Percentiles rank a stretch among this genome's conserved stretches.
Conservation (phyloP, 495 filamentous ascomycete genomes). For the Lasiosphaeria hispida region DNA sequence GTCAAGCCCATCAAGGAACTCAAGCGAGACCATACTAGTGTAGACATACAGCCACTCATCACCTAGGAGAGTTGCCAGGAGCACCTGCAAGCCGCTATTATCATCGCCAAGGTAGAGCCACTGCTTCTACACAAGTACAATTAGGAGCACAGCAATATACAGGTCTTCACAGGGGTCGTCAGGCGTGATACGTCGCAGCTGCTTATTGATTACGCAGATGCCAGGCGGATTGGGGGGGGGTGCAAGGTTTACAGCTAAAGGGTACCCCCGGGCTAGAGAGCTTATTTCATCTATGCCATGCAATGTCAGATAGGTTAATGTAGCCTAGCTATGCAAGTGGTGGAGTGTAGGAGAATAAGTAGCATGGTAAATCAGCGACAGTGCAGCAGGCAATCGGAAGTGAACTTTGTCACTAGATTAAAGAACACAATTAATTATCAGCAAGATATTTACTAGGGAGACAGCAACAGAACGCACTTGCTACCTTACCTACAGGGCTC, state of each 20-base stretch:
- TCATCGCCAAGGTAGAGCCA: constrained; percentile 1
- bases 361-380: constrained; percentile 5
- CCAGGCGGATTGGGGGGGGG: neutral
- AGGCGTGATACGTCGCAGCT: constrained; percentile 5
- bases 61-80: constrained; percentile 2
- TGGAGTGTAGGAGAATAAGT: neutral
- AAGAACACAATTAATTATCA: neutral
- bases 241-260: too few species aligned
- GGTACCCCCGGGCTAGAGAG: neutral
- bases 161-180: constrained; percentile 1
- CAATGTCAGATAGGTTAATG: constrained; percentile 1
- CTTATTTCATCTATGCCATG: neutral
- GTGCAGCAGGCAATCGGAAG: constrained; percentile 1
- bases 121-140: constrained; percentile 7
- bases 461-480: constrained; percentile 3
- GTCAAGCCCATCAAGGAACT: constrained; percentile 3
- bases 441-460: neutral
- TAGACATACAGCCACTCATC: constrained; percentile 9
- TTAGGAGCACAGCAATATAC: constrained; percentile 4
- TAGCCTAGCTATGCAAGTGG: constrained; percentile 4
- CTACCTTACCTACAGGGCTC: constrained; percentile 1
- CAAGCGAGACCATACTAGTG: constrained; percentile 3
- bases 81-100: constrained; percentile 1
- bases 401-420: neutral
- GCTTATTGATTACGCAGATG: neutral